Evolutionary conservation across 2,329 filamentous ascomycete genomes (phyloP), one percentile per base, ranked within the genome.

Genomic region (Paecilomyces fulvus): DNA sequence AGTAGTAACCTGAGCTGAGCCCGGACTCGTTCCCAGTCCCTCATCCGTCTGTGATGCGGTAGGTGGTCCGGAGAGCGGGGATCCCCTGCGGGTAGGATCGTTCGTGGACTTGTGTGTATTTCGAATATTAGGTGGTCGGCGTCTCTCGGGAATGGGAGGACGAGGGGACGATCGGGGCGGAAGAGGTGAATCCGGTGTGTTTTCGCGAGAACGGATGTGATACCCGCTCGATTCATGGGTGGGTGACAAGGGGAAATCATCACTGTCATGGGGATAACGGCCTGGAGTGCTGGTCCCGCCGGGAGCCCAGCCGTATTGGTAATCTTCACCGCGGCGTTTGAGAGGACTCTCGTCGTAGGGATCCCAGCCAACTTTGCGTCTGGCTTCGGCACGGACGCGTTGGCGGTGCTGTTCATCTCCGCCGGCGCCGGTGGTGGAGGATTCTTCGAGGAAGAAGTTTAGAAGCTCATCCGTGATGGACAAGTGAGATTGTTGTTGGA

Each of bases 401-500:
- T 82, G 82, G 6, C 86, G 81, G 55, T 84, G 76, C 30, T 85
- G 78, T 4, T 82, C 77, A 61, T 88, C 82, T 3, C 79, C 78
- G 2, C 84, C 85, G 1, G 84, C 83, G 28, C 85, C 86, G 0
- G 85, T 87, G 1, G 83, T 84, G 30, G 83, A 82, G 10, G 80
- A 83, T 64, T 88, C 85, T 59, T 83, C 81, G 8, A 96, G 78
- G 74, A 96, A 96, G 75, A 95, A 95, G 54, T 87, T 90, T 46
- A 96, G 78, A 1, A 96, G 83, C 64, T 96, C 89, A 68, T 96
- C 92, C 1, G 89, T 89, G 59, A 95, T 94, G 6, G 90, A 83
- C n/a, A 96, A 81, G 65, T 96, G 91, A 0, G 89, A 91, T 46
- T 84, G 82, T 77, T 96, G 92, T 68, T 95, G 89, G 70, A 94